A percentile compares a stretch with the other conserved stretches of the same genome.
These are phyloP conservation scores for Plasmopara halstedii DNA, from an alignment of 352 stramenopile genomes.

Conservation along the genomic window DNA sequence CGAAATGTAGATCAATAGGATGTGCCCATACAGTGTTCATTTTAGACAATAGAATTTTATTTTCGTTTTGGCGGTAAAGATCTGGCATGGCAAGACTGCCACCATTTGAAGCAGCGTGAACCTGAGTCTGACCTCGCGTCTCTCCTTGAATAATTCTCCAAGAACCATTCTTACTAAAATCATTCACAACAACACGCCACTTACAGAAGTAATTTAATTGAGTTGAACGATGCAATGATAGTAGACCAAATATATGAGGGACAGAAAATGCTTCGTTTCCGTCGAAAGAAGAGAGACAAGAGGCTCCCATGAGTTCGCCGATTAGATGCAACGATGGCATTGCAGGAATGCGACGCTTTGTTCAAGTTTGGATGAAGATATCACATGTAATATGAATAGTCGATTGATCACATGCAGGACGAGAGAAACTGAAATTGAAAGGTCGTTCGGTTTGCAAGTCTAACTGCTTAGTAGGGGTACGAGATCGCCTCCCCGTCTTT, in stretches of 20 bases:
- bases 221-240: constrained; percentile 32
- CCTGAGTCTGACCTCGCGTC: constrained; percentile 35
- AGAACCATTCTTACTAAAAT: neutral
- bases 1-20: constrained; percentile 46
- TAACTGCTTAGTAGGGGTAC: constrained; percentile 23
- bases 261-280: constrained; percentile 15
- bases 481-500: constrained; percentile 20
- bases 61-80: constrained; percentile 10
- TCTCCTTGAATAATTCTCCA: constrained; percentile 42
- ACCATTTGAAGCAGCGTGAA: constrained; percentile 20
- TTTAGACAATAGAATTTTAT: constrained; percentile 7
- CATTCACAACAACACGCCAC: constrained; percentile 27
- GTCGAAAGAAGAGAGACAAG: constrained; percentile 14
- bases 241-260: constrained; percentile 26
- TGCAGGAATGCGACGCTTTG: constrained; percentile 11
- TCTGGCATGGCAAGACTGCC: constrained; percentile 14
- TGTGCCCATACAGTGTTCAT: constrained; percentile 48
- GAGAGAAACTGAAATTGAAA: constrained; percentile 1
- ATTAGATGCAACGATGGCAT: constrained; percentile 42
- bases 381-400: constrained; percentile 2
- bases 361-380: neutral
- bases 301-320: constrained; percentile 42
- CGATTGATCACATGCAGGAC: neutral
- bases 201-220: constrained; percentile 42
- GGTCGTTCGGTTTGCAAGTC: neutral